Percentiles rank a stretch among this genome's conserved stretches.
Evolutionary conservation across 768 basidiomycete species (phyloP).

Genomic region (Suillus subluteus): DNA sequence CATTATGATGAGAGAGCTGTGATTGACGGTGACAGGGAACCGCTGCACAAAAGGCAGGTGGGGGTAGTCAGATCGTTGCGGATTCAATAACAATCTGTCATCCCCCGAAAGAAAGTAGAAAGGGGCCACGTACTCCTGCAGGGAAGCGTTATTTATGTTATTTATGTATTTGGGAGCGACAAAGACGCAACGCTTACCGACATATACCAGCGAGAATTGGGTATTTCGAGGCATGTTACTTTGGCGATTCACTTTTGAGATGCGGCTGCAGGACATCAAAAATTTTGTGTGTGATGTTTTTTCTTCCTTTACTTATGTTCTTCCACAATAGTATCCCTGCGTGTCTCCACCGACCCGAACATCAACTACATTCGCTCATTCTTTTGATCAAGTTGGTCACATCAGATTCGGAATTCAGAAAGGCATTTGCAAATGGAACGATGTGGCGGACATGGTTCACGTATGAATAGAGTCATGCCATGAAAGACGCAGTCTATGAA

Average conservation of each 20-base stretch:
- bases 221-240: background rate
- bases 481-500: background rate
- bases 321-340: background rate
- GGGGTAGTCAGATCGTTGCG: background rate
- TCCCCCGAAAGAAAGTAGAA: conserved; percentile 5
- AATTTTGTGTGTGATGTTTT: background rate
- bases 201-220: background rate
- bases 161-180: background rate
- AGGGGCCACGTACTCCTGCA: background rate
- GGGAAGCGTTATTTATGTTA: background rate
- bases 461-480: background rate
- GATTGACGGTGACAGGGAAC: background rate
- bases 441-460: background rate
- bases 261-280: background rate
- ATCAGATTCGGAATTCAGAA: background rate
- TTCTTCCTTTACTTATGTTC: background rate
- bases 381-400: background rate
- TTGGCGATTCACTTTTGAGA: background rate
- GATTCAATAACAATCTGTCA: background rate
- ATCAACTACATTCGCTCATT: background rate
- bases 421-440: background rate
- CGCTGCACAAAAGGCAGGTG: background rate
- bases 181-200: background rate
- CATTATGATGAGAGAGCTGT: background rate
- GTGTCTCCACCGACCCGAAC: background rate